A percentile compares a stretch with the other conserved stretches of the same genome.
Conservation (phyloP, 495 filamentous ascomycete species). For the Friedmanniomyces endolithicus region DNA sequence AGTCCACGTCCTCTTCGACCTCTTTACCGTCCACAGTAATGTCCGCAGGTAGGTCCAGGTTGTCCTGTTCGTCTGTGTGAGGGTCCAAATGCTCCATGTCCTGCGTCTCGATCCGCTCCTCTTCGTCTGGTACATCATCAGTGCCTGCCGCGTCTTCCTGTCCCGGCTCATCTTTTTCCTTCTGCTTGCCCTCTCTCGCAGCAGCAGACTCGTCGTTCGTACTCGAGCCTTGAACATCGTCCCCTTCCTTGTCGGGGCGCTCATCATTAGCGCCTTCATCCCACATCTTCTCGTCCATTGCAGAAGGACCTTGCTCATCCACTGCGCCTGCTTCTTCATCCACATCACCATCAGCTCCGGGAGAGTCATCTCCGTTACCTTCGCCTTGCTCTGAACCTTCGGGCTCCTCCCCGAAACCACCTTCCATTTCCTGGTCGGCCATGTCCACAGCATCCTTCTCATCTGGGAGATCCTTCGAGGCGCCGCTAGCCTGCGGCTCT, state of each 20-base stretch:
- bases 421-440: constrained; percentile 81
- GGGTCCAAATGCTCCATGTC: constrained; percentile 56
- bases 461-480: constrained; percentile 39
- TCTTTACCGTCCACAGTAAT: constrained; percentile 57
- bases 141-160: constrained; percentile 38
- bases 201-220: constrained; percentile 51
- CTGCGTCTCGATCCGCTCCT: constrained; percentile 48
- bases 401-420: constrained; percentile 54
- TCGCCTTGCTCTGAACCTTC: constrained; percentile 46
- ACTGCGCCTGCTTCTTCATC: constrained; percentile 85
- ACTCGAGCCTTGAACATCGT: constrained; percentile 49
- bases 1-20: constrained; percentile 47
- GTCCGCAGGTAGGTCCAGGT: constrained; percentile 54
- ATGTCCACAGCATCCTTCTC: constrained; percentile 81
- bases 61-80: constrained; percentile 59
- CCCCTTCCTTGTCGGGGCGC: constrained; percentile 71
- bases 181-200: constrained; percentile 46
- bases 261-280: constrained; percentile 67
- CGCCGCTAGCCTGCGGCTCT: constrained; percentile 38
- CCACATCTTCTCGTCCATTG: constrained; percentile 97
- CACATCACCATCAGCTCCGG: constrained; percentile 53
- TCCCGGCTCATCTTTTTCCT: constrained; percentile 25
- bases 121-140: constrained; percentile 49
- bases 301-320: constrained; percentile 72
- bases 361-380: constrained; percentile 42